phyloP scores from a whole-genome alignment of 768 basidiomycete species.

The Lepiota brunneoincarnata region DNA sequence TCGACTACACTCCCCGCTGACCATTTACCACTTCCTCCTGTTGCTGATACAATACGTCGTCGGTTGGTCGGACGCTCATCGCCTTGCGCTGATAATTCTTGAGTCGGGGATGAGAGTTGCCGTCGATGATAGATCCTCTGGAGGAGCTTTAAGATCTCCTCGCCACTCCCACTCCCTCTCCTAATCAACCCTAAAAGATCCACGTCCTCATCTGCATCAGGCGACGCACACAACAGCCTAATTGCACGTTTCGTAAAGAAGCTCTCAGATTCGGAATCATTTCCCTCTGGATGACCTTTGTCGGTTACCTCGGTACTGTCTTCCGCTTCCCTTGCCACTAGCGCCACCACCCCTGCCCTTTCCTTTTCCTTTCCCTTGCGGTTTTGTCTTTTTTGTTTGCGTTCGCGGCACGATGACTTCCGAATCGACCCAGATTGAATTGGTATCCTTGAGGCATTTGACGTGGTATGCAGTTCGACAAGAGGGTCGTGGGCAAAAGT shows the following conservation, averaged over 20 bases:
- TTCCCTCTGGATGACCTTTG: too few relatives aligned
- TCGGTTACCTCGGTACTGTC: not conserved
- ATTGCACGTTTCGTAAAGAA: too few relatives aligned
- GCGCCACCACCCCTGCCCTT: not conserved
- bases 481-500: constrained; percentile 53
- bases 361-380: not conserved
- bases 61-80: not conserved
- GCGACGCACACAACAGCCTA: too few relatives aligned
- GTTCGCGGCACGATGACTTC: not conserved
- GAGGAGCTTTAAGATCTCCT: too few relatives aligned
- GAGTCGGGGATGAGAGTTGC: too few relatives aligned
- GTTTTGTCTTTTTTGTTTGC: not conserved
- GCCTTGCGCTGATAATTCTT: too few relatives aligned
- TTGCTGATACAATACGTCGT: not conserved
- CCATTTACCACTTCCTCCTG: not conserved
- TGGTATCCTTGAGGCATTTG: constrained; percentile 35
- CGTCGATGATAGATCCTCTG: too few relatives aligned
- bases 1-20: constrained; percentile 3
- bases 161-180: too few relatives aligned
- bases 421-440: constrained; percentile 19
- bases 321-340: not conserved
- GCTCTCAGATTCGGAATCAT: too few relatives aligned
- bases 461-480: constrained; percentile 51
- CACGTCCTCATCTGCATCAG: too few relatives aligned
- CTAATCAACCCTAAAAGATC: too few relatives aligned